phyloP scores from a whole-genome alignment of 208 protist genomes.

The Jaenimonas drosophilae region DNA sequence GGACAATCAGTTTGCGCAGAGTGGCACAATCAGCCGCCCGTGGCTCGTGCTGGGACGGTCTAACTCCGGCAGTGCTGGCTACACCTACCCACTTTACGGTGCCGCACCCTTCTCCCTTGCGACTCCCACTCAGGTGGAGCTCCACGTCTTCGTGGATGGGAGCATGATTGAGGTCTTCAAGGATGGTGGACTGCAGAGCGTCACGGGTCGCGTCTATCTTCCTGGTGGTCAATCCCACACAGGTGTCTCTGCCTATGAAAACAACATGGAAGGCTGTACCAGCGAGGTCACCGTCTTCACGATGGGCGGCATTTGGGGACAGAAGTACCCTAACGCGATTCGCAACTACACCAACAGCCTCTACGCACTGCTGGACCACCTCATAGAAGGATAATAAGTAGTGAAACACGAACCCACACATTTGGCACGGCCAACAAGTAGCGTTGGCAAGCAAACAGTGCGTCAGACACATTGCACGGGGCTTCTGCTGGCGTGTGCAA shows the following conservation, averaged over 20 bases:
- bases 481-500: too few species aligned
- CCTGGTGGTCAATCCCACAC: conserved; percentile 5
- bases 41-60: conserved; percentile 1
- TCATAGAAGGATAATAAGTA: too few species aligned
- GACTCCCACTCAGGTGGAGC: background rate
- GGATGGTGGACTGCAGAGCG: conserved; percentile 16
- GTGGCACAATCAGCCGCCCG: conserved; percentile 9
- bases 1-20: conserved; percentile 13
- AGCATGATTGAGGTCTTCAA: conserved; percentile 21
- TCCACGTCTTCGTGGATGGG: conserved; percentile 16
- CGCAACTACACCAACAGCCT: conserved; percentile 15
- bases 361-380: conserved; percentile 17
- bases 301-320: conserved; percentile 20
- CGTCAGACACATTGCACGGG: too few species aligned
- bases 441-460: too few species aligned
- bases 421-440: too few species aligned
- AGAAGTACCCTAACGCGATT: conserved; percentile 2
- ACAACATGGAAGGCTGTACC: conserved; percentile 1
- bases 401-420: too few species aligned
- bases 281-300: conserved; percentile 15
- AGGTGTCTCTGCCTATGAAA: conserved; percentile 7
- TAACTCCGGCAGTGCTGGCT: conserved; percentile 3
- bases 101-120: background rate
- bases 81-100: conserved; percentile 2
- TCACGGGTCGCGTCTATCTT: background rate